Evolutionary conservation across 768 basidiomycete genomes (phyloP).

Genomic region (Suillus fuscotomentosus): DNA sequence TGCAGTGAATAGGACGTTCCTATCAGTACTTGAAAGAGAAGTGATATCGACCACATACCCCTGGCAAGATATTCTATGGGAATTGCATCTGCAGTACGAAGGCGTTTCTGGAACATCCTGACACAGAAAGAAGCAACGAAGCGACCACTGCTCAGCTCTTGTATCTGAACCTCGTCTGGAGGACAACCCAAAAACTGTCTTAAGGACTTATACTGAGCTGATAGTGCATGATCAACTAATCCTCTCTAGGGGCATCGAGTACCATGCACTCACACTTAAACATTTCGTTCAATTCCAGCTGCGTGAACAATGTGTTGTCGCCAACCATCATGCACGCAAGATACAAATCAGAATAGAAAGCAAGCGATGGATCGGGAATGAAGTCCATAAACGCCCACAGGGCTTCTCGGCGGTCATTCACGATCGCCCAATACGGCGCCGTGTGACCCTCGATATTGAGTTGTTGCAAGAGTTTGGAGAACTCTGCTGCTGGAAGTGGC

Average conservation of each 20-base stretch:
- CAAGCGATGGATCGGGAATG: not conserved
- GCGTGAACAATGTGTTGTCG: not conserved
- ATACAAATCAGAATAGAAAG: not conserved
- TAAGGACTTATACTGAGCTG: not conserved
- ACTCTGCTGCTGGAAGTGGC: not conserved
- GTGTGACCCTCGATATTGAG: not conserved
- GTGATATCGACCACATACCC: not conserved
- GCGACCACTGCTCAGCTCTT: not conserved
- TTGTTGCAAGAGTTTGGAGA: not conserved
- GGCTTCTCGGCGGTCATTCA: not conserved
- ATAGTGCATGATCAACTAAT: not conserved
- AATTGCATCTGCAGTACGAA: not conserved
- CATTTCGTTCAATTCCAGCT: not conserved
- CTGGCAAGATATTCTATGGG: not conserved
- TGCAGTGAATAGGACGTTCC: not conserved
- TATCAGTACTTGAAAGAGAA: not conserved
- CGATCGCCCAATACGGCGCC: not conserved
- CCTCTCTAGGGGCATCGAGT: not conserved
- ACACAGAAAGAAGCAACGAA: not conserved
- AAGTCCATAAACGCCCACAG: not conserved
- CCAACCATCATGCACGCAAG: not conserved
- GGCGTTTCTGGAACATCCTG: not conserved
- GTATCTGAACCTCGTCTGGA: not conserved
- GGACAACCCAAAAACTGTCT: not conserved
- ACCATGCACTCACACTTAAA: not conserved